Percentiles rank a stretch among this genome's conserved stretches.
phyloP scores from a whole-genome alignment of 2,329 filamentous ascomycete genomes.

The Fusarium oligoseptatum region DNA sequence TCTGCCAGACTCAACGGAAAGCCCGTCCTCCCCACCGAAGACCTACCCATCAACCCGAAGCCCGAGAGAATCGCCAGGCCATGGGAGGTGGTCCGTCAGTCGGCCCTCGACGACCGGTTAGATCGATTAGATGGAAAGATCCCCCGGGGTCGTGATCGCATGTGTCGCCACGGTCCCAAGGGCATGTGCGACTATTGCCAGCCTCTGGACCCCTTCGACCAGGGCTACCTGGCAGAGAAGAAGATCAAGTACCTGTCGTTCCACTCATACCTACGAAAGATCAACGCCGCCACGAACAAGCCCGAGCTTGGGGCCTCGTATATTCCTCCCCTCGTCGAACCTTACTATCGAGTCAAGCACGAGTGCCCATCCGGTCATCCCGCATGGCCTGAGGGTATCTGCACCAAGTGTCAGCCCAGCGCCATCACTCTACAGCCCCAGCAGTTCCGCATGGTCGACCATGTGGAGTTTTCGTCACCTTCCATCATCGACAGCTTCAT shows the following conservation, averaged over 20 bases:
- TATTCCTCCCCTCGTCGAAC: slow-evolving; percentile 94
- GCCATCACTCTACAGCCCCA: slow-evolving; percentile 96
- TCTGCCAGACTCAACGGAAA: slow-evolving; percentile 83
- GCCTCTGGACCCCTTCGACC: slow-evolving; percentile 92
- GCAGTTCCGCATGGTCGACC: slow-evolving; percentile 95
- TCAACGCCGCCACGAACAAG: slow-evolving; percentile 97
- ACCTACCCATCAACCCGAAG: slow-evolving; percentile 77
- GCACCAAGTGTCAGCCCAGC: slow-evolving; percentile 97
- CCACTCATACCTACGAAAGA: slow-evolving; percentile 92
- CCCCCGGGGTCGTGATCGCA: slow-evolving; percentile 79
- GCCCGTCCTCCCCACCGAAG: slow-evolving; percentile 77
- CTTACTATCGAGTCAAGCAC: slow-evolving; percentile 88
- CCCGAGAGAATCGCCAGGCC: slow-evolving; percentile 63
- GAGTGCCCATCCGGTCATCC: slow-evolving; percentile 95
- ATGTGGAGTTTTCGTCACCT: slow-evolving; percentile 93
- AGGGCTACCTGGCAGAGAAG: slow-evolving; percentile 90
- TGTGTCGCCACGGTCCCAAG: slow-evolving; percentile 96
- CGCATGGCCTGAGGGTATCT: slow-evolving; percentile 95
- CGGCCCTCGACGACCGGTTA: slow-evolving; percentile 85
- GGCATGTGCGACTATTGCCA: slow-evolving; percentile 99
- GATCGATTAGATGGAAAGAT: slow-evolving; percentile 95
- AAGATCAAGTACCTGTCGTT: slow-evolving; percentile 99
- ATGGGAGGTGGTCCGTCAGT: slow-evolving; percentile 94
- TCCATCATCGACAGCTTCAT: slow-evolving; percentile 90
- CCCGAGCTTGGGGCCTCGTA: slow-evolving; percentile 94